Conservation (phyloP, 208 protist genomes). For the Leishmania braziliensis region DNA sequence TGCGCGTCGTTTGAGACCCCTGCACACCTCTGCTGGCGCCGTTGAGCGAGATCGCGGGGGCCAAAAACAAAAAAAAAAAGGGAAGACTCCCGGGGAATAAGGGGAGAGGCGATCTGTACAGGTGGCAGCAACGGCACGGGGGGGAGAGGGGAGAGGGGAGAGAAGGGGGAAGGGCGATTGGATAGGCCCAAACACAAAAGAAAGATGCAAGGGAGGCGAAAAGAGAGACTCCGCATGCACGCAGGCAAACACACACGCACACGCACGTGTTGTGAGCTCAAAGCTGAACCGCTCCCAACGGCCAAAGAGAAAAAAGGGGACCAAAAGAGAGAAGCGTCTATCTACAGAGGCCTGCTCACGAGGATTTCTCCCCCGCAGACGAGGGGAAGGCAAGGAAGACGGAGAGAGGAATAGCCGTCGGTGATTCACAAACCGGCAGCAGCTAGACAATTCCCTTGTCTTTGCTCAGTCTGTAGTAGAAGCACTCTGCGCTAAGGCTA, state of each 20-base stretch:
- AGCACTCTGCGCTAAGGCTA: neutral
- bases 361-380: neutral
- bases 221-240: neutral
- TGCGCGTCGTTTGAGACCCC: neutral
- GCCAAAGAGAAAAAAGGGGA: neutral
- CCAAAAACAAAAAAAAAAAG: constrained; percentile 20
- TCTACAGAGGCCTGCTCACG: constrained; percentile 1
- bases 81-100: neutral
- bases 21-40: neutral
- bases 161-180: neutral
- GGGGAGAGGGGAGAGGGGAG: neutral
- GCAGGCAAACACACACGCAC: neutral
- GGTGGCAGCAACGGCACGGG: neutral
- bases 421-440: neutral
- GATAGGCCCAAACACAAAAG: neutral
- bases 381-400: neutral
- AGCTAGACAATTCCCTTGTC: neutral
- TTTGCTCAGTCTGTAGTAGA: neutral
- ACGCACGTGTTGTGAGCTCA: neutral
- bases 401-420: neutral
- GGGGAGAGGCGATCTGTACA: neutral
- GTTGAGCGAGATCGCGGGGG: neutral
- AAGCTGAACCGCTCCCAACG: neutral
- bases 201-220: neutral
- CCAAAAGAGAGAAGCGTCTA: constrained; percentile 1